Conservation (phyloP, 257 asterid species). For the Solanum peruvianum region DNA sequence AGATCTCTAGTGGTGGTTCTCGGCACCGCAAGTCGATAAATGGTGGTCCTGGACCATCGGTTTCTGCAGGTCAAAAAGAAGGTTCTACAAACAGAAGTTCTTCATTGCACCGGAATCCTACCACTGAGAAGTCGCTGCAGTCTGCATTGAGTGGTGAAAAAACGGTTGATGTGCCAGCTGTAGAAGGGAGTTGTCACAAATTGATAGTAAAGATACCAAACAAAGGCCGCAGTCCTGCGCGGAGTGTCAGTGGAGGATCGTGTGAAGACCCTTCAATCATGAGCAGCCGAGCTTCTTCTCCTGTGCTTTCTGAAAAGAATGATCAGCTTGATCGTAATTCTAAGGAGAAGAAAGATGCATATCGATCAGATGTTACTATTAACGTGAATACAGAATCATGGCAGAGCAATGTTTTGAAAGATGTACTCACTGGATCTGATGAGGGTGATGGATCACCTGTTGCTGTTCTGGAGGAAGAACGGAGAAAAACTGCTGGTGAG, state of each 20-base stretch:
- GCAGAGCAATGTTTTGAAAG: conserved; percentile 16
- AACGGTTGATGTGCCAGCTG: conserved; percentile 7
- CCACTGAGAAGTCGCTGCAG: conserved; percentile 23
- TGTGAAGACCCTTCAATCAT: conserved; percentile 21
- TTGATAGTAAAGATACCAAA: conserved; percentile 31
- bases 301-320: conserved; percentile 21
- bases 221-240: conserved; percentile 21
- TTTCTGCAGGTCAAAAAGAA: conserved; percentile 28
- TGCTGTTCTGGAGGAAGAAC: conserved; percentile 16
- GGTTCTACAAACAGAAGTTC: conserved; percentile 16
- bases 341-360: conserved; percentile 18
- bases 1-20: conserved; percentile 14
- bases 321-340: conserved; percentile 16
- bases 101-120: conserved; percentile 11
- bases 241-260: conserved; percentile 21
- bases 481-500: conserved; percentile 10
- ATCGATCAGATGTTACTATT: conserved; percentile 8
- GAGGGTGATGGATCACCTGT: conserved; percentile 24
- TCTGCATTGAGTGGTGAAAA: conserved; percentile 15
- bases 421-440: conserved; percentile 13
- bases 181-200: conserved; percentile 25
- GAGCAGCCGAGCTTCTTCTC: conserved; percentile 33
- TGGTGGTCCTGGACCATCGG: conserved; percentile 14
- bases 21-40: conserved; percentile 15
- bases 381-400: conserved; percentile 18